Evolutionary conservation across 2,329 filamentous ascomycete species (phyloP).

Genomic region (Aureobasidium uvarum): DNA sequence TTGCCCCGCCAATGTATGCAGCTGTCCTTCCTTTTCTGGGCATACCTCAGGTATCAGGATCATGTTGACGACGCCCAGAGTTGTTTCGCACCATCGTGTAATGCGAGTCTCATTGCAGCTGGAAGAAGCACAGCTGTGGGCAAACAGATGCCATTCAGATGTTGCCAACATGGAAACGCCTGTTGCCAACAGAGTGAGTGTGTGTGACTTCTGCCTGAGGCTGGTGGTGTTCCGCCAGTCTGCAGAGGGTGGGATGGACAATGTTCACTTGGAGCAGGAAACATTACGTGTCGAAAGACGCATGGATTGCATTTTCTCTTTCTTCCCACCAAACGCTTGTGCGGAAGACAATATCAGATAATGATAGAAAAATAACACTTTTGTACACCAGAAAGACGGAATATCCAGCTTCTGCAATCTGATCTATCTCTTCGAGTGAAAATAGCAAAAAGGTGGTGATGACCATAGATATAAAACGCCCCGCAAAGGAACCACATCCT

Average conservation of each 20-base stretch:
- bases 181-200: background rate
- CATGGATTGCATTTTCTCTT: background rate
- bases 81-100: background rate
- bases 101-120: too few relatives aligned
- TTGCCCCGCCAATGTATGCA: slow-evolving; percentile 16
- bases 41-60: background rate
- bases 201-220: background rate
- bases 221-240: background rate
- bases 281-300: background rate
- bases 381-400: slow-evolving; percentile 1
- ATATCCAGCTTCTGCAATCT: slow-evolving; percentile 4
- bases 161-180: background rate
- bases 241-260: background rate
- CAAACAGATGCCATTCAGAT: background rate
- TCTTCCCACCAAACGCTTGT: background rate
- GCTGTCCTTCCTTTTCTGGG: background rate
- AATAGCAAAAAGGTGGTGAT: background rate
- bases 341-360: background rate
- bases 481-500: slow-evolving; percentile 6
- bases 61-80: background rate
- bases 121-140: too few relatives aligned
- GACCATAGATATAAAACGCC: slow-evolving; percentile 17
- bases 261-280: background rate
- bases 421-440: background rate
- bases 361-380: background rate